phyloP scores from a whole-genome alignment of 176 grass and related monocot genomes.

The Musa itinerans region DNA sequence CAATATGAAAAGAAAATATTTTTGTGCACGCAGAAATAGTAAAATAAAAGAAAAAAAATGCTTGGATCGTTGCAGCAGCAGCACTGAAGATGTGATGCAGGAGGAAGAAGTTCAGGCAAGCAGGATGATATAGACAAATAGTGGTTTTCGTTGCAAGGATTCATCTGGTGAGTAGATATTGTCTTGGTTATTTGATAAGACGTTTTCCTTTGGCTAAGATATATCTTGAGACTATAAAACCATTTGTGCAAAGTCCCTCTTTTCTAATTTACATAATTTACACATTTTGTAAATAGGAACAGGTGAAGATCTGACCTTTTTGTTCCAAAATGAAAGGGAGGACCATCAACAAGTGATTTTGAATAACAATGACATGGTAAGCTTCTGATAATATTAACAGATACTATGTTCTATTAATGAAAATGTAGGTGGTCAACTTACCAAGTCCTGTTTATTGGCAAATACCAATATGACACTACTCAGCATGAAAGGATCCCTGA shows the following conservation, averaged over 20 bases:
- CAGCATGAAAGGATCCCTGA: conserved; percentile 1
- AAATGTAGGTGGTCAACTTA: not conserved
- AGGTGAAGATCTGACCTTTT: no score
- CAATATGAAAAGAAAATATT: not conserved
- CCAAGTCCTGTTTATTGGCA: not conserved
- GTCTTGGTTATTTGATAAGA: not conserved
- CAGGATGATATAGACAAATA: no score
- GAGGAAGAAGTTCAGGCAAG: no score
- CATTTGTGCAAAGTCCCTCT: not conserved
- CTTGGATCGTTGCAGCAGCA: no score
- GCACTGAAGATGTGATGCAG: no score
- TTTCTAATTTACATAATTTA: no score
- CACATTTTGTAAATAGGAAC: no score
- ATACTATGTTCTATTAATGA: no score
- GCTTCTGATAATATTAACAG: no score
- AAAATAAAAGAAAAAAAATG: not conserved
- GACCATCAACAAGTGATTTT: no score
- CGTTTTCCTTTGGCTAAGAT: not conserved
- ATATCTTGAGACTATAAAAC: not conserved
- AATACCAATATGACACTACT: conserved; percentile 4
- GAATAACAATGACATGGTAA: no score
- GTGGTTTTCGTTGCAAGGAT: not conserved
- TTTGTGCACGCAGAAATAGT: not conserved
- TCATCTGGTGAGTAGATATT: not conserved
- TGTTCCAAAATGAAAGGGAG: no score